These are phyloP conservation scores for Pugionium dolabratum DNA, from an alignment of 345 rosid species.

Conservation along the genomic window DNA sequence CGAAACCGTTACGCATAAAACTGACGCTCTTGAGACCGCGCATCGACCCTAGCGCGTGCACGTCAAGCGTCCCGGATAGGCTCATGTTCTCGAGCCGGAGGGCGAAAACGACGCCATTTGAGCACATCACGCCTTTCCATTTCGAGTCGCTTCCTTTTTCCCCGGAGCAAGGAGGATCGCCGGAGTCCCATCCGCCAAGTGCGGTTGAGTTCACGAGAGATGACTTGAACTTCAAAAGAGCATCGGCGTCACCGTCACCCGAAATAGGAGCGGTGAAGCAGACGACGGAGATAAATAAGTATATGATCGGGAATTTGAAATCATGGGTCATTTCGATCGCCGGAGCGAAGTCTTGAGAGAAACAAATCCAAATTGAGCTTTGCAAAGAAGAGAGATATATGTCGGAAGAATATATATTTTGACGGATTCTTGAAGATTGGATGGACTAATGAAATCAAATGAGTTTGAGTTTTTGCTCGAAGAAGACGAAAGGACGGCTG, in stretches of 20 bases:
- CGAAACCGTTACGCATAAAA: conserved; percentile 59
- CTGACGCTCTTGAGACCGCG: conserved; percentile 52
- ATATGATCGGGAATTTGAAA: conserved; percentile 1
- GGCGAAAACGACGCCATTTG: conserved; percentile 40
- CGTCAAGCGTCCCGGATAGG: conserved; percentile 53
- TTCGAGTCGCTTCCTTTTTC: conserved; percentile 16
- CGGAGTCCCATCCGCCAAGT: conserved; percentile 47
- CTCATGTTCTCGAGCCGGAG: conserved; percentile 60
- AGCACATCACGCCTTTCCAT: conserved; percentile 69
- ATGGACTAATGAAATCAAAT: too few relatives aligned
- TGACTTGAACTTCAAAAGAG: conserved; percentile 56
- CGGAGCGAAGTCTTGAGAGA: neutral
- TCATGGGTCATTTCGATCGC: conserved; percentile 27
- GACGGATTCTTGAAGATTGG: too few relatives aligned
- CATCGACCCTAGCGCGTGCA: conserved; percentile 43
- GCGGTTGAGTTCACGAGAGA: conserved; percentile 42
- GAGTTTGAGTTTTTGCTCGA: too few relatives aligned
- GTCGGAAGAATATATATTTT: too few relatives aligned
- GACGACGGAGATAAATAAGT: neutral
- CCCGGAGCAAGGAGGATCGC: conserved; percentile 43
- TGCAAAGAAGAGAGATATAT: neutral
- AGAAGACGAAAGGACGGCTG: too few relatives aligned
- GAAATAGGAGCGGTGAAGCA: neutral
- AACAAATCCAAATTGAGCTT: conserved; percentile 3
- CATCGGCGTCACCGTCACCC: conserved; percentile 43